Conservation (phyloP, 305 asterid species). For the Solanum hybrid region DNA sequence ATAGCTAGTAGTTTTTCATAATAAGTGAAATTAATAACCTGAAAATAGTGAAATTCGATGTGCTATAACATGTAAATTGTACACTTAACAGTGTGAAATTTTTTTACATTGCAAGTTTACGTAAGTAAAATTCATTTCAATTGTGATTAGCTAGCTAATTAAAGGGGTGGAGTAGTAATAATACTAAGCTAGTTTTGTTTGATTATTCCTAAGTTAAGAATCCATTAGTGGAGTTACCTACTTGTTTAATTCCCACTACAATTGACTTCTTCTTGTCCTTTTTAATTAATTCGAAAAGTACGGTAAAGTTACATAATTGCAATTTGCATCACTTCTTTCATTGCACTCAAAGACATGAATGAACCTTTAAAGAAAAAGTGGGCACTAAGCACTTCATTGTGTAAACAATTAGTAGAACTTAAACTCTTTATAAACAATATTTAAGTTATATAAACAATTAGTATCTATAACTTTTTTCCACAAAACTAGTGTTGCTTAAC, state of each 20-base stretch:
- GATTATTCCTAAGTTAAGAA: neutral
- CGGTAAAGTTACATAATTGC: slow-evolving; percentile 1
- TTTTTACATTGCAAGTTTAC: neutral
- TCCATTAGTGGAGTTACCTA: neutral
- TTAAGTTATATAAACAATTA: neutral
- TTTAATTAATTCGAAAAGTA: neutral
- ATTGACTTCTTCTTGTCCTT: neutral
- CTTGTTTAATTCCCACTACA: neutral
- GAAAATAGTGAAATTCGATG: neutral
- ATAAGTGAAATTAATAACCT: neutral
- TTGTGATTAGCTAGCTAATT: neutral
- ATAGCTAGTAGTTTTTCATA: neutral
- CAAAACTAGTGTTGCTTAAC: neutral
- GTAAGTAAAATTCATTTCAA: neutral
- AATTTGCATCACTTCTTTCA: neutral
- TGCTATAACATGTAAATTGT: neutral
- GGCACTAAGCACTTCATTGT: neutral
- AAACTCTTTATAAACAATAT: neutral
- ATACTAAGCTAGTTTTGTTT: neutral
- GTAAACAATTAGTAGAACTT: neutral
- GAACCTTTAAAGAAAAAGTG: neutral
- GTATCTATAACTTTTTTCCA: neutral
- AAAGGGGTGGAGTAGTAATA: neutral
- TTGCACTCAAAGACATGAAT: neutral
- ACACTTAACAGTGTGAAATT: neutral